Conservation (phyloP, 371 early-diverging fungal species). For the Astathelohania contejeani region DNA sequence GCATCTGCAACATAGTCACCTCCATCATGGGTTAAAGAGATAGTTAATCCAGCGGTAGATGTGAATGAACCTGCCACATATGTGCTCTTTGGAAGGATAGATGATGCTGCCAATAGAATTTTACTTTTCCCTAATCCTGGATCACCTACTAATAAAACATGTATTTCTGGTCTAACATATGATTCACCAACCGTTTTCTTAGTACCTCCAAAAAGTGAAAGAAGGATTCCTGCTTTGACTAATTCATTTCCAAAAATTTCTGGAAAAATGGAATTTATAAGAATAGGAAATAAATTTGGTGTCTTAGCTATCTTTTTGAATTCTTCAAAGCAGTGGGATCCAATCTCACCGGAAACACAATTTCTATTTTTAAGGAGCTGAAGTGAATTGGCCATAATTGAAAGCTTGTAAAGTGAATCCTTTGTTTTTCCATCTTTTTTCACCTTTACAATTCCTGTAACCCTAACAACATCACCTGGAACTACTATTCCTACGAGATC, state of each 20-base stretch:
- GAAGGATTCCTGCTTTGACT: constrained; percentile 53
- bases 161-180: constrained; percentile 41
- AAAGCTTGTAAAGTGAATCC: constrained; percentile 35
- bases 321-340: constrained; percentile 10
- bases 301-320: constrained; percentile 49
- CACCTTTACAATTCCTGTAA: constrained; percentile 41
- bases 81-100: constrained; percentile 55
- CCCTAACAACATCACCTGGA: constrained; percentile 46
- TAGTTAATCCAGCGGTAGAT: constrained; percentile 62
- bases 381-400: constrained; percentile 39
- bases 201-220: constrained; percentile 50
- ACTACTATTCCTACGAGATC: constrained; percentile 40
- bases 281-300: constrained; percentile 46
- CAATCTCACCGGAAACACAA: constrained; percentile 1
- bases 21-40: constrained; percentile 59
- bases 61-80: constrained; percentile 57
- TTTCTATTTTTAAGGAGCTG: constrained; percentile 34
- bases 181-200: constrained; percentile 22
- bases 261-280: constrained; percentile 57
- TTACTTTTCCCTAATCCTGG: constrained; percentile 58
- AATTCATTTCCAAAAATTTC: constrained; percentile 59
- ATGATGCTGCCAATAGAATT: constrained; percentile 53
- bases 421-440: constrained; percentile 23
- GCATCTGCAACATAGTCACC: constrained; percentile 65
- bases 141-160: constrained; percentile 53